These are phyloP conservation scores for Sporopachydermia quercuum DNA, from an alignment of 805 yeast species.

Conservation along the genomic window DNA sequence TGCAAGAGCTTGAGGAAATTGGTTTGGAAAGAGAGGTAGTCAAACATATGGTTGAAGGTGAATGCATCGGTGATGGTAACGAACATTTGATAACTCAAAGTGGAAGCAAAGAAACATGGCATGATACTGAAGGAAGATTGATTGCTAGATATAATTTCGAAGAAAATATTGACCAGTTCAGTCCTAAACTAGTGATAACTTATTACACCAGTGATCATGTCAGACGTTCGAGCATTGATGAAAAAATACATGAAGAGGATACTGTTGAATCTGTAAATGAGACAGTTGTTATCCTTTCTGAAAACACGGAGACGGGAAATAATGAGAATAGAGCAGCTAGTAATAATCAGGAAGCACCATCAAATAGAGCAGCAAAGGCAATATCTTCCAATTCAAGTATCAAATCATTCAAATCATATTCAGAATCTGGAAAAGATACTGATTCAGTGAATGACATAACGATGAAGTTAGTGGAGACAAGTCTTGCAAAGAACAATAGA, in stretches of 20 bases:
- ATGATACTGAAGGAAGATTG: background rate
- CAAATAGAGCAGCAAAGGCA: background rate
- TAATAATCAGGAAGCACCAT: background rate
- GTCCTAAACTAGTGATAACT: constrained; percentile 5
- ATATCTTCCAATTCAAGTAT: background rate
- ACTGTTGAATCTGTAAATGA: background rate
- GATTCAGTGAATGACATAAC: background rate
- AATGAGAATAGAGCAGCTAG: background rate
- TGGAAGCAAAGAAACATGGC: background rate
- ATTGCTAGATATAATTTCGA: constrained; percentile 5
- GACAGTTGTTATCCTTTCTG: background rate
- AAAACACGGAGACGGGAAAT: background rate
- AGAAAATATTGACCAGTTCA: constrained; percentile 5
- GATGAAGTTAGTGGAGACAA: background rate
- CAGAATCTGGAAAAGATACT: background rate
- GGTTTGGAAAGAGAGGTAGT: constrained; percentile 38
- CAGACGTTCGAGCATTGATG: background rate
- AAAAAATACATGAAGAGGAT: background rate
- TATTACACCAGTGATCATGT: background rate
- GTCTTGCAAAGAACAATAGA: background rate
- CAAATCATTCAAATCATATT: background rate
- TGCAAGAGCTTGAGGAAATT: constrained; percentile 40
- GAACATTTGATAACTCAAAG: background rate
- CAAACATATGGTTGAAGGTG: constrained; percentile 4
- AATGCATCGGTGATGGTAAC: background rate